These are phyloP conservation scores for Rhizopogon vinicolor DNA, from an alignment of 768 basidiomycete genomes.

Conservation along the genomic window DNA sequence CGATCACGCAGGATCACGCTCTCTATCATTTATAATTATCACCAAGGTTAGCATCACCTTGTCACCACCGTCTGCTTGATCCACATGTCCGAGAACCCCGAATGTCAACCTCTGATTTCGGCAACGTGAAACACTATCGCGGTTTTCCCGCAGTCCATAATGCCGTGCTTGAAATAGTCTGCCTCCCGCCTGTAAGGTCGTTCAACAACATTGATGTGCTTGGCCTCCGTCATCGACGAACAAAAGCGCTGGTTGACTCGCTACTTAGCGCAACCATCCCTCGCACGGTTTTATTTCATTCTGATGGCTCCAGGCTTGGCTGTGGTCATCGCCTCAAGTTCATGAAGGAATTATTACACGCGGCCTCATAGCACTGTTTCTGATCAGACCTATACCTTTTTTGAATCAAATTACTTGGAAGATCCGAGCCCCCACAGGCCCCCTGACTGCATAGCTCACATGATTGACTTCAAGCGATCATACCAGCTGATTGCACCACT, in stretches of 20 bases:
- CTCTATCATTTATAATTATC: not conserved
- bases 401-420: not conserved
- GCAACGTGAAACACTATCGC: not conserved
- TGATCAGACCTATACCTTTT: not conserved
- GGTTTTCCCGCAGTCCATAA: not conserved
- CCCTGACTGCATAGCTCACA: not conserved
- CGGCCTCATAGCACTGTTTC: not conserved
- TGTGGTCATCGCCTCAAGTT: not conserved
- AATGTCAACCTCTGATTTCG: not conserved
- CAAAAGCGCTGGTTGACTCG: not conserved
- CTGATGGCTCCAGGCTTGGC: too few relatives aligned
- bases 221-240: not conserved
- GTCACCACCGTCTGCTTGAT: not conserved
- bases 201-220: not conserved
- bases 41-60: too few relatives aligned
- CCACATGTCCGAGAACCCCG: not conserved
- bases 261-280: too few relatives aligned
- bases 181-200: not conserved
- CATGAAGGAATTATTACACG: not conserved
- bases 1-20: not conserved
- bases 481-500: not conserved
- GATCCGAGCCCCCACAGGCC: not conserved
- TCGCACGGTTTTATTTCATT: too few relatives aligned
- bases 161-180: not conserved
- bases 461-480: not conserved